Evolutionary conservation across 2,329 filamentous ascomycete genomes (phyloP).

Genomic region (Akanthomyces muscarius): DNA sequence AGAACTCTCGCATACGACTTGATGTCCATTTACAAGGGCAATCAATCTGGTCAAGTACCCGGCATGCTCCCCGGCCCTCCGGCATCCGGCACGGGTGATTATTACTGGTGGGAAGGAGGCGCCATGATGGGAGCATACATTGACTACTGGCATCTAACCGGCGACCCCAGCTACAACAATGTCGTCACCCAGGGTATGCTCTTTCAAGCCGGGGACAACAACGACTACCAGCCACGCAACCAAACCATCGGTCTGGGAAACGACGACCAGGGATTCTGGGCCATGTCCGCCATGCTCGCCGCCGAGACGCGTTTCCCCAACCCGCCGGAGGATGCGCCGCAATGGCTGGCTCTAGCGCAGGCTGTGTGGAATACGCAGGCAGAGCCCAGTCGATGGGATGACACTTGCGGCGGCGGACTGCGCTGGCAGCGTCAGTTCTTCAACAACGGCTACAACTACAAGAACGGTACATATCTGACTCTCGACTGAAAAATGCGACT

Average conservation of each 20-base stretch:
- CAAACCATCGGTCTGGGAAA: constrained; percentile 46
- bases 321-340: constrained; percentile 35
- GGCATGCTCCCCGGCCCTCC: constrained; percentile 57
- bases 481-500: too few species aligned
- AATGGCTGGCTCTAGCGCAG: constrained; percentile 53
- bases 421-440: constrained; percentile 64
- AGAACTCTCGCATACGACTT: constrained; percentile 46
- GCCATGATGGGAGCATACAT: constrained; percentile 32
- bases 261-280: constrained; percentile 60
- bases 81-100: constrained; percentile 24
- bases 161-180: constrained; percentile 49
- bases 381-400: constrained; percentile 46
- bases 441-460: constrained; percentile 65
- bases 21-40: constrained; percentile 49
- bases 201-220: constrained; percentile 43
- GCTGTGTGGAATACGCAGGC: constrained; percentile 54
- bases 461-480: constrained; percentile 36
- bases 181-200: constrained; percentile 41
- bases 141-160: constrained; percentile 39
- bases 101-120: constrained; percentile 34
- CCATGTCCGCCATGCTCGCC: constrained; percentile 51
- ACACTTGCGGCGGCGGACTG: constrained; percentile 56
- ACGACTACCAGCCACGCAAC: constrained; percentile 48
- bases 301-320: constrained; percentile 51
- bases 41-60: constrained; percentile 47